phyloP scores from a whole-genome alignment of 768 basidiomycete species.

The Lactifluus subvellereus region DNA sequence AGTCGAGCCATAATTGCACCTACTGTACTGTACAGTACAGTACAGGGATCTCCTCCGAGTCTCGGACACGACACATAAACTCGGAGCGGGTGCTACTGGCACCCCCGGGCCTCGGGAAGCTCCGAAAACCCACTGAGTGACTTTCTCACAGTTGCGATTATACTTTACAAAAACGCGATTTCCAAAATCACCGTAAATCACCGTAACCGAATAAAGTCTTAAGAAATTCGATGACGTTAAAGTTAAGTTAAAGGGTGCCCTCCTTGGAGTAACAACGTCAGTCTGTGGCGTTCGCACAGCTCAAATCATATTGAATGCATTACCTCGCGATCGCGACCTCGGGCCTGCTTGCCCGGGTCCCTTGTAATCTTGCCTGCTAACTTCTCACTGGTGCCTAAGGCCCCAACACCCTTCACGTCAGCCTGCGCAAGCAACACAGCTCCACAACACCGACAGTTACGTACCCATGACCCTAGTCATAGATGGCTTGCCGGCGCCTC shows the following conservation, averaged over 20 bases:
- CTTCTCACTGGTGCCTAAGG: conserved; percentile 19
- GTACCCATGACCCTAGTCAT: conserved; percentile 16
- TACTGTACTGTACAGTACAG: too few relatives aligned
- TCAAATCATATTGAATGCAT: not conserved
- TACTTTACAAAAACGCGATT: too few relatives aligned
- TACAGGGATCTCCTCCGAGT: too few relatives aligned
- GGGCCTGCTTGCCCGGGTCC: conserved; percentile 10
- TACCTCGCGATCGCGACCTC: conserved; percentile 22
- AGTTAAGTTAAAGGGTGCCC: not conserved
- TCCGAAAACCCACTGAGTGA: too few relatives aligned
- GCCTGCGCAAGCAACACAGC: not conserved
- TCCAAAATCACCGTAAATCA: too few relatives aligned
- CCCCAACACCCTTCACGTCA: conserved; percentile 7
- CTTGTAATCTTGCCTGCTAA: conserved; percentile 17
- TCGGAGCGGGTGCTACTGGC: too few relatives aligned
- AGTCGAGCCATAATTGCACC: too few relatives aligned
- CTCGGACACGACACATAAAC: too few relatives aligned
- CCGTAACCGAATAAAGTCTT: too few relatives aligned
- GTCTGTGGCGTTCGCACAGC: not conserved
- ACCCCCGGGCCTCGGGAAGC: too few relatives aligned
- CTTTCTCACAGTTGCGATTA: too few relatives aligned
- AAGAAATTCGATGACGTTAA: too few relatives aligned
- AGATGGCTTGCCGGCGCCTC: not conserved
- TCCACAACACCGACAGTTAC: not conserved
- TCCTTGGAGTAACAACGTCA: conserved; percentile 14